Base-by-base conservation (phyloP, 176 grass and related monocot genomes). In the Hordeum marinum region DNA sequence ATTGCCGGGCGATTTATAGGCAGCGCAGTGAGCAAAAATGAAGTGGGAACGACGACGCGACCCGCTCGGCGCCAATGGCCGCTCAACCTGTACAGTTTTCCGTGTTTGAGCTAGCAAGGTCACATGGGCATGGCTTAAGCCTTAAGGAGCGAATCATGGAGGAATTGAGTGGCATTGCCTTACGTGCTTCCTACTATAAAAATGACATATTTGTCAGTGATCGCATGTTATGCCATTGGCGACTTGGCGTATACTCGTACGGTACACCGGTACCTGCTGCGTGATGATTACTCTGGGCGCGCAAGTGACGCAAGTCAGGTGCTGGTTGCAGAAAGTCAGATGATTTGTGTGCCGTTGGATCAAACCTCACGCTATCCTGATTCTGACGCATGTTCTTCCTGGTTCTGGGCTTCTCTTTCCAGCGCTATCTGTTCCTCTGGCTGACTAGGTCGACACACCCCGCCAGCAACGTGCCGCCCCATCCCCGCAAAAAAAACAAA, bases 1-100 rank as follows among this genome's bases (percentile, higher is more conserved):
- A 41, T 64, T 60, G 65, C 84, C 80, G 57, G 73, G 43, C 46
- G 32, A 75, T 79, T 90, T 90, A 90, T 90, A 87, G 88, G 15
- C 66, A 6, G 74, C 41, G 23, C n/a, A 20, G 24, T 6, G 3
- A 1, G 8, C 12, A 11, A 11, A 15, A 54, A 14, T 29, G n/a
- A 68, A 34, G 60, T 63, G 70, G 10, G 65, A 27, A 61, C 55
- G 58, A 23, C 50, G 41, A 52, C 18, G 58, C 40, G 26, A 32
- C 43, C 11, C 68, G 36, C 14, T 75, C 42, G 77, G n/a, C 48
- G 48, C 27, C 79, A 32, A 39, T 29, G 29, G 77, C 60, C 17
- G 88, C 63, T 86, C 64, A 74, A 25, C 75, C 58, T 84, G 81
- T 10, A 52, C 48, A 52, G 48, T 18, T 52, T 75, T 18, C 21